Evolutionary conservation across 1,284 basidiomycete genomes (phyloP).

Genomic region (Boletus putidus): DNA sequence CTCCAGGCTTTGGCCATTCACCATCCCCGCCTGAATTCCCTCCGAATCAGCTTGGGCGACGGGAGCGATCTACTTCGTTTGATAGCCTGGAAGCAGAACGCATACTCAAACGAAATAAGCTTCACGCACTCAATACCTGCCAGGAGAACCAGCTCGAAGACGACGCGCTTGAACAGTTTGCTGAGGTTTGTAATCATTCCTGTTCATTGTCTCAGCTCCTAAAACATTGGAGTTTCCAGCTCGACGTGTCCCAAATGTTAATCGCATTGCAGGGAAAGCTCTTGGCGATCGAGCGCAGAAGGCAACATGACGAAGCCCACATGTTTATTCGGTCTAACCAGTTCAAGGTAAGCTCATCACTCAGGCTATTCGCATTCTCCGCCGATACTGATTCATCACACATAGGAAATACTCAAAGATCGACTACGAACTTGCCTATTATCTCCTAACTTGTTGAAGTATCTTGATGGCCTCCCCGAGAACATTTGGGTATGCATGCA

Average conservation of each 20-base stretch:
- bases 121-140: background rate
- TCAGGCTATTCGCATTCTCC: background rate
- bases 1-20: too few species aligned
- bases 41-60: background rate
- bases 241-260: background rate
- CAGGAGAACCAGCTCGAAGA: background rate
- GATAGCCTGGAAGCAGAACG: background rate
- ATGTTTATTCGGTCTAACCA: background rate
- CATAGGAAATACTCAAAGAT: conserved; percentile 8
- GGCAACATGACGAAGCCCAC: background rate
- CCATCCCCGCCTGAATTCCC: background rate
- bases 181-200: background rate
- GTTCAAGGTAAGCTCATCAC: conserved; percentile 7
- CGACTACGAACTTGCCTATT: conserved; percentile 2
- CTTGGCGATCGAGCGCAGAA: background rate
- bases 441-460: conserved; percentile 4
- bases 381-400: background rate
- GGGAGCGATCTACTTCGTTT: background rate
- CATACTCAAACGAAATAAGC: background rate
- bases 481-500: background rate
- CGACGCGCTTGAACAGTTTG: background rate
- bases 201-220: background rate
- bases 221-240: background rate
- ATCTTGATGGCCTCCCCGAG: background rate
- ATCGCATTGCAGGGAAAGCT: background rate